Conservation (phyloP, 2,329 filamentous ascomycete genomes). For the Byssoonygena ceratinophila region DNA sequence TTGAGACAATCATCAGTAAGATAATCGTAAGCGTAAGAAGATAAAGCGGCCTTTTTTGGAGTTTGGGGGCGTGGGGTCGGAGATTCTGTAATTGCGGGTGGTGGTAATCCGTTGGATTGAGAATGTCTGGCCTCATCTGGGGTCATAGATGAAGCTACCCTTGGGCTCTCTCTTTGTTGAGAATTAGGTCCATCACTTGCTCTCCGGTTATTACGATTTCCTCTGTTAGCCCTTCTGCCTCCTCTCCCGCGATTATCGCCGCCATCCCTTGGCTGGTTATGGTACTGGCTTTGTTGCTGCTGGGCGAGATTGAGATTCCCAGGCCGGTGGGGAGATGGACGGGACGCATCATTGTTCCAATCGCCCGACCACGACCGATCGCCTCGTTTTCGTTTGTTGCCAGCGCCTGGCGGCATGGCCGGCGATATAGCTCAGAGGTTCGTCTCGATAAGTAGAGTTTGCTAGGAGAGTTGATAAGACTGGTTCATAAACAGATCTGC, state of each 20-base stretch:
- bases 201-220: constrained; percentile 30
- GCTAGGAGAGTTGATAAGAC: constrained; percentile 11
- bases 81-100: constrained; percentile 18
- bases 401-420: constrained; percentile 42
- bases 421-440: constrained; percentile 19
- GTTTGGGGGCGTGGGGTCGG: constrained; percentile 17
- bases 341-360: constrained; percentile 29
- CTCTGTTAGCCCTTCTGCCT: constrained; percentile 31
- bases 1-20: constrained; percentile 59
- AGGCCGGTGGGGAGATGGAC: constrained; percentile 40
- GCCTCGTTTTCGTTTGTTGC: constrained; percentile 47
- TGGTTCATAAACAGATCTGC: constrained; percentile 1
- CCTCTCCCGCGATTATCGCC: constrained; percentile 31
- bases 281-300: constrained; percentile 35
- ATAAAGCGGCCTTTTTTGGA: constrained; percentile 16
- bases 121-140: constrained; percentile 24
- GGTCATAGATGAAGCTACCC: constrained; percentile 24
- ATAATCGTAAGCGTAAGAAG: constrained; percentile 59
- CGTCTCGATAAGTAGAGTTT: constrained; percentile 23
- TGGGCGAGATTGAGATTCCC: constrained; percentile 44
- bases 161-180: constrained; percentile 24
- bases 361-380: constrained; percentile 38
- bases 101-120: constrained; percentile 24
- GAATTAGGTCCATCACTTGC: constrained; percentile 30
- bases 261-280: constrained; percentile 26